Conservation (phyloP, 805 yeast genomes). For the Metschnikowia colocasiae region DNA sequence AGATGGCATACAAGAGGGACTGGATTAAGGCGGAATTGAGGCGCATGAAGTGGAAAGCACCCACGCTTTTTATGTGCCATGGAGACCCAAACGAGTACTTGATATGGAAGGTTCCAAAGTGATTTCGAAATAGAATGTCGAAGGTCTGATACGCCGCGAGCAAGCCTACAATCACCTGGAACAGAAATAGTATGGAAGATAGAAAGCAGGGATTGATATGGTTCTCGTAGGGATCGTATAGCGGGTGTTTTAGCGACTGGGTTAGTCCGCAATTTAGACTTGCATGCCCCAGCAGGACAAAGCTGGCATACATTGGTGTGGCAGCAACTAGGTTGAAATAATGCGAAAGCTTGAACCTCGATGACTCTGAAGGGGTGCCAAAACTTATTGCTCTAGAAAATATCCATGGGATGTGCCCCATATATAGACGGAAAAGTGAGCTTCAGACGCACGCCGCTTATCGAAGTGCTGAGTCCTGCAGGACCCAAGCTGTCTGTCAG, state of each 20-base stretch:
- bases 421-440: not conserved
- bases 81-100: conserved; percentile 24
- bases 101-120: conserved; percentile 21
- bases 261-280: conserved; percentile 8
- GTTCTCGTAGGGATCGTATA: conserved; percentile 23
- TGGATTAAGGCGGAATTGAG: conserved; percentile 17
- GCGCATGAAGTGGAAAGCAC: conserved; percentile 15
- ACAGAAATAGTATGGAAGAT: conserved; percentile 10
- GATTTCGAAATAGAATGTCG: conserved; percentile 17
- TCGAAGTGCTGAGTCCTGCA: not conserved
- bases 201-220: conserved; percentile 31
- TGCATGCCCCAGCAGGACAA: not conserved
- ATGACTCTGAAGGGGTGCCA: not conserved
- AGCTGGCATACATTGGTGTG: not conserved
- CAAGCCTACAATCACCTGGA: conserved; percentile 15
- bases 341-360: too few species aligned
- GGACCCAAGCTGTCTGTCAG: not conserved
- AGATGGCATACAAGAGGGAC: conserved; percentile 12
- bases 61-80: conserved; percentile 15
- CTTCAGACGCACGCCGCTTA: not conserved
- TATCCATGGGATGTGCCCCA: not conserved
- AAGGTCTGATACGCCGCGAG: conserved; percentile 17
- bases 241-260: conserved; percentile 19
- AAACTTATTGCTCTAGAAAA: not conserved
- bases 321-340: too few species aligned